Evolutionary conservation across 1,139 yeast genomes (phyloP), one percentile per base, ranked within the genome.

Genomic region (Debaryomyces nepalensis): DNA sequence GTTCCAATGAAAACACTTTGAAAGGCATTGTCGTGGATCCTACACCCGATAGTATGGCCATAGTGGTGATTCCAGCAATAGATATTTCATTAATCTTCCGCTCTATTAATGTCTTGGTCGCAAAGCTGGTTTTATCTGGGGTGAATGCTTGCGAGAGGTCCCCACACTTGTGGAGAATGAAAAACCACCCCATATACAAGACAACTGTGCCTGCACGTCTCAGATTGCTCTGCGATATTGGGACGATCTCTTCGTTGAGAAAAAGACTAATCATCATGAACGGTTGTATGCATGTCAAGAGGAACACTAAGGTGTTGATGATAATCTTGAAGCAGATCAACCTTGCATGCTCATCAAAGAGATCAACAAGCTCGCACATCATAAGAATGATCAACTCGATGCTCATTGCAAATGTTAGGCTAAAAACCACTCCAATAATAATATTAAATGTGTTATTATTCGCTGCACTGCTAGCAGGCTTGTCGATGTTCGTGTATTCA

Each of bases 21-120:
- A 64, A 67, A 0, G 86, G 82, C 0, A 89, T 82, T n/a, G 90
- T 75, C 11, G 82, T 79, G 8, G 90, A 82, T 2, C 93, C 93
- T 33, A 87, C 69, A 0, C 95, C 95, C 2, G 90, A 82, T 29
- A 87, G 64, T 0, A 79, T 59, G 0, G 91, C 89, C 75, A 86
- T 82, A 29, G 83, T 66, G 1, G 88, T 80, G 19, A 87, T 82
- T 1, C 96, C 96, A 11, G 82, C 73, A 39, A 87, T 74, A 2
- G 87, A 82, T 3, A 87, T 66, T 47, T 85, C 79, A 40, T 84
- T 81, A 26, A 83, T 70, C 49, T 73, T 75, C 38, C 52, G 66
- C 52, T 68, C 79, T 39, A 64, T 53, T 22, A 64, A 59, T 6
- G 70, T 55, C 37, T 62, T 47, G 5, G 62, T 42, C 31, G 58